Base-by-base conservation (phyloP, 2,329 filamentous ascomycete genomes). In the Metarhizium guizhouense region DNA sequence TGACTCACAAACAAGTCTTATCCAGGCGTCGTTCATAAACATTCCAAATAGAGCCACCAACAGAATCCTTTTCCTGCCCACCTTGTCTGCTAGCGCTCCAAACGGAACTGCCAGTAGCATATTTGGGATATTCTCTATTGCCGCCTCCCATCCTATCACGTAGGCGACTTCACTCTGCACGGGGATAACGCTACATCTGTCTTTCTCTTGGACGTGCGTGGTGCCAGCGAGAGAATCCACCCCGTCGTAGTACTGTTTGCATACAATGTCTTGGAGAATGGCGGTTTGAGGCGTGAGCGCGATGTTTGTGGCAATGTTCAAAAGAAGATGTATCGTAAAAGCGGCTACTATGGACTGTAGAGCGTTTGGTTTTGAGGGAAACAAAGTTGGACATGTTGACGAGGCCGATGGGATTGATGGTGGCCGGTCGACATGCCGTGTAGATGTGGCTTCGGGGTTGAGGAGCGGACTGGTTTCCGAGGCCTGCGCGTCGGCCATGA, bases 21-120 rank as follows among this genome's bases (percentile, higher is more conserved):
- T 51, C 60, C 60, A 63, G 6, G 51, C 32, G 29, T 62, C 58
- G 16, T 40, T 57, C 43, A 63, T 7, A 10, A 59, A 47, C 13
- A 52, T 32, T 4, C 61, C 61, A 13, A 58, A 32, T 5, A 63
- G 20, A 10, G 58, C 58, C 14, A 63, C 50, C 7, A 59, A 52
- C 16, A 60, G 25, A 16, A 61, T 56, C n/a, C 48, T 57, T 54
- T 61, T 61, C 20, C 61, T 57, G n/a, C 60, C 60, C 42, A 59
- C 54, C 13, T 56, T 45, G 25, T 63, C 57, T 8, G 61, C 57
- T 2, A 61, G 52, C 13, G 54, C 25, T 25, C 25, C 25, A 25
- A 25, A 25, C 25, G 25, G 25, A 25, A 25, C 25, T 25, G 25
- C 56, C 1, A 61, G 16, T 18, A 61, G 50, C 13, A 51, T 58